phyloP scores from a whole-genome alignment of 2,329 filamentous ascomycete species.

The Xylaria hypoxylon region DNA sequence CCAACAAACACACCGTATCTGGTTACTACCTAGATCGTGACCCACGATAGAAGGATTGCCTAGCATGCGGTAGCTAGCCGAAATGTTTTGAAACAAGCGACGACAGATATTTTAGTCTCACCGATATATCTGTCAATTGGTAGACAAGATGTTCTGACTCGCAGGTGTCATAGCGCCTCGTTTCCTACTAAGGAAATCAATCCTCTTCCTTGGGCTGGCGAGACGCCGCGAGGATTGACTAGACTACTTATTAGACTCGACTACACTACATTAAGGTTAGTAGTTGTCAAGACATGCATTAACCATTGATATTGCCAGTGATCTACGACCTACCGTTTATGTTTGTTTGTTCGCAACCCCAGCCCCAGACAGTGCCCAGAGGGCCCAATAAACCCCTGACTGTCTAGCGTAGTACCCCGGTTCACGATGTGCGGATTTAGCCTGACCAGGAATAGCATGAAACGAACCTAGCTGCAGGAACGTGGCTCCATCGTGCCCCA shows the following conservation, averaged over 20 bases:
- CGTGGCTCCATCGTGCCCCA: conserved; percentile 26
- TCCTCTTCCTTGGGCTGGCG: conserved; percentile 11
- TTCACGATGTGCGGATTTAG: conserved; percentile 25
- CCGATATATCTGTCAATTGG: conserved; percentile 4
- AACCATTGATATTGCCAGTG: not conserved
- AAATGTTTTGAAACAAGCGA: conserved; percentile 18
- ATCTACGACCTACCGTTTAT: conserved; percentile 31
- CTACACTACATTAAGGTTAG: conserved; percentile 2
- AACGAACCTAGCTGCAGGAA: conserved; percentile 34
- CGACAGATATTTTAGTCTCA: conserved; percentile 1
- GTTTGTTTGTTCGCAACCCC: conserved; percentile 15
- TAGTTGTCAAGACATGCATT: not conserved
- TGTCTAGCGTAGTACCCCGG: not conserved
- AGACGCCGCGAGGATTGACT: conserved; percentile 31
- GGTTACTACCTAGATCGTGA: not conserved
- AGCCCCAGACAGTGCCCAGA: not conserved
- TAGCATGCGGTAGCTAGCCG: not conserved
- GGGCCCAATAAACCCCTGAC: not conserved
- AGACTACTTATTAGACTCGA: too few relatives aligned
- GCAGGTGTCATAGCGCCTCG: not conserved
- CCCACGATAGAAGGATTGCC: not conserved
- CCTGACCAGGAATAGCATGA: conserved; percentile 38
- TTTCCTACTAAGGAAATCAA: too few relatives aligned
- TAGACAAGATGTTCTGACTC: not conserved
- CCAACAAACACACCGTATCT: not conserved